Evolutionary conservation across 148 eudicot genomes (phyloP), one percentile per base, ranked within the genome.

Genomic region (Rhododendron vialii): DNA sequence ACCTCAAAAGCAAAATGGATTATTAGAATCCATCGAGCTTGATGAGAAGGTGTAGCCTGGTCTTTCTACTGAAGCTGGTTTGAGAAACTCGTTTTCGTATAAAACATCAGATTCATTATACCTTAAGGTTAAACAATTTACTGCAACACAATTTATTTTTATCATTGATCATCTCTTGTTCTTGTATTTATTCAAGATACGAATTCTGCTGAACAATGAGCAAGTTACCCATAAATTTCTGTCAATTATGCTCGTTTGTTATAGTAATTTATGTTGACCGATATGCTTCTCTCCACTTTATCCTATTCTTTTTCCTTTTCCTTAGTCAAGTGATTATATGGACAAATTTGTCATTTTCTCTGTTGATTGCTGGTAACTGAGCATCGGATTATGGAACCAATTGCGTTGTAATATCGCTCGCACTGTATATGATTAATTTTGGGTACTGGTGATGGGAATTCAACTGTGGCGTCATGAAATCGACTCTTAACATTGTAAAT

Each of bases 11-110:
- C 86, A 81, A 48, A 81, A 83, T 22, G 86, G 69, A 76, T 67
- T 87, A 43, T 74, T 57, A 24, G 50, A 76, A 65, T 78, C 87
- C 33, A 41, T n/a, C 10, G 84, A 88, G 87, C 84, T 57, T 67
- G 86, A 86, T 55, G 90, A 71, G 67, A 67, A 84, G 78, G 87
- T 84, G 55, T 89, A 86, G 76, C 38, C 7, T 33, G 30, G 41
- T 3, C 2, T 30, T 30, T 71, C 20, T 30, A 4, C 76, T 13
- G 38, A 71, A 81, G 84, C 67, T 81, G 51, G 48, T 79, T 80
- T 86, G 67, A 81, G 71, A 22, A 43, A 26, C 35, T 81, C 67
- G 3, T 28, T 59, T 43, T 17, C 38, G 47, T 36, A 4, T 41
- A 47, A 74, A 73, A 78, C 33, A 50, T 82, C 41, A 50, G 77